Evolutionary conservation across 2,329 filamentous ascomycete species (phyloP).

Genomic region (Colletotrichum orchidophilum): DNA sequence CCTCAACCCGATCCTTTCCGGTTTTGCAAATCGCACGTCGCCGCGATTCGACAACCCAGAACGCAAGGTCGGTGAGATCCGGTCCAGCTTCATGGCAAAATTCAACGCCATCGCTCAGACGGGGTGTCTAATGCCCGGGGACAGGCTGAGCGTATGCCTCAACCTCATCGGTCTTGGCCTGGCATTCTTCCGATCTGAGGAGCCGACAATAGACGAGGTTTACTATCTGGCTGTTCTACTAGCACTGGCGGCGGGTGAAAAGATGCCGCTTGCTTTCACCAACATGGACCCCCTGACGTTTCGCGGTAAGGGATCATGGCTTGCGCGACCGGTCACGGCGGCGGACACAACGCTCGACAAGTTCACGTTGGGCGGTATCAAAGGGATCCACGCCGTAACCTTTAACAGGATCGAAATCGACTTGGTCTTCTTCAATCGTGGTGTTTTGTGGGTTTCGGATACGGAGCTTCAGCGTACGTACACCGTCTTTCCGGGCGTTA

Average conservation of each 20-base stretch:
- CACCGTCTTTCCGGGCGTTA: not conserved
- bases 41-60: not conserved
- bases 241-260: slow-evolving; percentile 3
- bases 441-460: not conserved
- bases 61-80: not conserved
- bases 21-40: slow-evolving; percentile 15
- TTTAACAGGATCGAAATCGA: not conserved
- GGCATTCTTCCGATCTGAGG: not conserved
- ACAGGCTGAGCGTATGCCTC: slow-evolving; percentile 14
- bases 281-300: not conserved
- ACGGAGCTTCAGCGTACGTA: not conserved
- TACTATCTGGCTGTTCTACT: not conserved
- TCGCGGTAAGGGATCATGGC: not conserved
- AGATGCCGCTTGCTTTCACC: not conserved
- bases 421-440: not conserved
- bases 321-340: not conserved
- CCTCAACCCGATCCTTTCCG: slow-evolving; percentile 11
- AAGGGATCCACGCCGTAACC: not conserved
- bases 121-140: slow-evolving; percentile 5
- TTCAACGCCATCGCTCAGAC: slow-evolving; percentile 18
- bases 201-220: slow-evolving; percentile 3
- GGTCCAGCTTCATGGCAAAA: slow-evolving; percentile 16
- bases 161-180: slow-evolving; percentile 18
- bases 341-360: slow-evolving; percentile 10
- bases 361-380: not conserved